These are phyloP conservation scores for Phylloporus scabripes DNA, from an alignment of 768 basidiomycete species.

Conservation along the genomic window DNA sequence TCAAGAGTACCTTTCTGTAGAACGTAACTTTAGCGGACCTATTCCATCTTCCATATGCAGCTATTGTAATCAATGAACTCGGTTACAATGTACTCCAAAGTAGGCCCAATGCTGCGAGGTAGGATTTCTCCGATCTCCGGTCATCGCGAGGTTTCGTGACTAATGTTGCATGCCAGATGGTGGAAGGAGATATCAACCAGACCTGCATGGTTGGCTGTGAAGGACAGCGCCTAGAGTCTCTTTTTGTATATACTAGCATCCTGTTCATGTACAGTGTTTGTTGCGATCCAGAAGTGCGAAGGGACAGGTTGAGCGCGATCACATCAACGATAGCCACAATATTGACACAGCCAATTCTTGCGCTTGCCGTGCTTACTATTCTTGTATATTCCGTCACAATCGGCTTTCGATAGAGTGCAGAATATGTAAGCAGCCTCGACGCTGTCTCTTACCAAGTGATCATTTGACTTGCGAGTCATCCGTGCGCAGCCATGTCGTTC, in stretches of 20 bases:
- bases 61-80: constrained; percentile 23
- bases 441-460: not conserved
- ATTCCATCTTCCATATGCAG: constrained; percentile 39
- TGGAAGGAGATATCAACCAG: constrained; percentile 45
- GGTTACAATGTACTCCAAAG: constrained; percentile 17
- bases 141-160: too few species aligned
- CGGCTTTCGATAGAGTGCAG: too few species aligned
- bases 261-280: not conserved
- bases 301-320: too few species aligned
- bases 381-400: too few species aligned
- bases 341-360: too few species aligned
- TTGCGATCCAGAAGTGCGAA: not conserved
- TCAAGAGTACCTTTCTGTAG: constrained; percentile 21
- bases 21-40: constrained; percentile 41
- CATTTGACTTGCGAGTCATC: not conserved
- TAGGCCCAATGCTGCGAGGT: constrained; percentile 27
- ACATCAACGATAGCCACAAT: too few species aligned
- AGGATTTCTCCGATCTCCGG: not conserved
- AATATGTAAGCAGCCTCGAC: too few species aligned
- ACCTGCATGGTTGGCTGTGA: constrained; percentile 44
- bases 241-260: not conserved
- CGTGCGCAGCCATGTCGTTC: not conserved
- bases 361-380: too few species aligned
- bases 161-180: constrained; percentile 36
- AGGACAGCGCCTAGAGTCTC: constrained; percentile 26